Percentiles rank a stretch among this genome's conserved stretches.
Evolutionary conservation across 2,329 filamentous ascomycete genomes (phyloP).

Genomic region (Tolypocladium tropicale): DNA sequence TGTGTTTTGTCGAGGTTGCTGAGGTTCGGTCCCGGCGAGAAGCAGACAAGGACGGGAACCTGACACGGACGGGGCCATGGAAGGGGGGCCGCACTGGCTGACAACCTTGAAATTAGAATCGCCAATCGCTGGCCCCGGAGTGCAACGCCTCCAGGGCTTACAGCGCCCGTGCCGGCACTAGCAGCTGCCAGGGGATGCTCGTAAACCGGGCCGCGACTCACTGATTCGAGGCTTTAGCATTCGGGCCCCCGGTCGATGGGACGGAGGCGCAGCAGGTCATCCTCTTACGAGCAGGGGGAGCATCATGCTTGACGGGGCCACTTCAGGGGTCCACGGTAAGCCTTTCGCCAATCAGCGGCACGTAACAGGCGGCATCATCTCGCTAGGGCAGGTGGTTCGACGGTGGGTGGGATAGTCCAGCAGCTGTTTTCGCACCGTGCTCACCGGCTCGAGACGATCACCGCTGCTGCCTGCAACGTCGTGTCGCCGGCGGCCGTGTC

Average conservation of each 20-base stretch:
- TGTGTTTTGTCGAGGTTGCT: not conserved
- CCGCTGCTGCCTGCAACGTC: not conserved
- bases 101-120: not conserved
- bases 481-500: not conserved
- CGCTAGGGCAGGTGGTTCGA: not conserved
- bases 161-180: not conserved
- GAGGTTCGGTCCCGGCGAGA: no score
- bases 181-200: not conserved
- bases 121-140: not conserved
- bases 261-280: not conserved
- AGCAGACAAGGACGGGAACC: not conserved
- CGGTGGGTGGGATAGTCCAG: no score
- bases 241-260: not conserved
- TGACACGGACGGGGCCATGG: not conserved
- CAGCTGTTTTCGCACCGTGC: no score
- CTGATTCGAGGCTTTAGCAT: not conserved
- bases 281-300: not conserved
- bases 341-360: not conserved
- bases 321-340: not conserved
- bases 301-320: not conserved
- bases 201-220: not conserved
- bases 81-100: not conserved
- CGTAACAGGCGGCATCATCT: not conserved
- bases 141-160: not conserved
- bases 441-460: not conserved